Percentiles rank a stretch among this genome's conserved stretches.
Evolutionary conservation across 441 rosid genomes (phyloP).

Genomic region (Biscutella auriculata): DNA sequence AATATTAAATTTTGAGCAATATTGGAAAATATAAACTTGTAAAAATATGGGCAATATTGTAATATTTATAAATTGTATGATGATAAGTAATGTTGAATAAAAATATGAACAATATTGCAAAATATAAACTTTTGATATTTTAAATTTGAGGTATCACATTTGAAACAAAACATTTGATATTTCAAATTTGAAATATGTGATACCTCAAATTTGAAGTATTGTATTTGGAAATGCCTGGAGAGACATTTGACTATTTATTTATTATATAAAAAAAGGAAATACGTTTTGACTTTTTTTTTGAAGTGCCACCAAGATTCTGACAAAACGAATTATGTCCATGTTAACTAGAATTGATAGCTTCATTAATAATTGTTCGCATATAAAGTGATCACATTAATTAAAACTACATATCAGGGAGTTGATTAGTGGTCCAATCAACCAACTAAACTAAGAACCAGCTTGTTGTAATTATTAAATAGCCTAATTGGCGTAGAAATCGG

Average conservation of each 20-base stretch:
- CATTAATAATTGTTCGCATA: background rate
- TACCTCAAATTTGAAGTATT: too few species aligned
- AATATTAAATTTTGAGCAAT: too few species aligned
- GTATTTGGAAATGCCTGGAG: too few species aligned
- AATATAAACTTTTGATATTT: too few species aligned
- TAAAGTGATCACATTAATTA: conserved; percentile 14
- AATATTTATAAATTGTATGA: too few species aligned
- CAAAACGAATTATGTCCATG: conserved; percentile 16
- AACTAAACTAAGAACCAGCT: conserved; percentile 4
- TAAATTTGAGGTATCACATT: too few species aligned
- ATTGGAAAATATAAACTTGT: too few species aligned
- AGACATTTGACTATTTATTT: conserved; percentile 3
- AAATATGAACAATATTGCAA: too few species aligned
- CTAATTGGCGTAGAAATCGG: background rate
- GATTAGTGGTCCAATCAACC: conserved; percentile 15
- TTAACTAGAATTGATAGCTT: conserved; percentile 3
- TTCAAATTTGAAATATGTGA: too few species aligned
- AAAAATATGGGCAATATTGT: too few species aligned
- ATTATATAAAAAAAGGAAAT: background rate
- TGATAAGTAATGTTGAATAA: too few species aligned
- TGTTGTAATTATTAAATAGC: background rate
- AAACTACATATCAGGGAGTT: conserved; percentile 9
- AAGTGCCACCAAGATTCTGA: conserved; percentile 20
- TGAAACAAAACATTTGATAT: too few species aligned
- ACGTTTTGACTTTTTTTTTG: conserved; percentile 7